Conservation (phyloP, 371 early-diverging fungal species). For the Nosema muscidifuracis region DNA sequence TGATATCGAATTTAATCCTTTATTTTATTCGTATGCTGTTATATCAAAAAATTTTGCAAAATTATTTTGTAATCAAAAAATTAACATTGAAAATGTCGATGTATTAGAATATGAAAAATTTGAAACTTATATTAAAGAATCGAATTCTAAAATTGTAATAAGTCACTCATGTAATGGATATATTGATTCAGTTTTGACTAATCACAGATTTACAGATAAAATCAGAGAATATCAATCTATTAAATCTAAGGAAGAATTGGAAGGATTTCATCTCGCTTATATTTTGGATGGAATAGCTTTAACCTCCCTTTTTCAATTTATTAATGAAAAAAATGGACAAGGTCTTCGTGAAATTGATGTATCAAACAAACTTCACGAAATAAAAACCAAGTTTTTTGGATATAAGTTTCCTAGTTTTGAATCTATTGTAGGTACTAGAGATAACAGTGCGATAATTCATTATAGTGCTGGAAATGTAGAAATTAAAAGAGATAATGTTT, state of each 20-base stretch:
- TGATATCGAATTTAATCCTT: conserved; percentile 89
- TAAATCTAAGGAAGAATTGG: conserved; percentile 79
- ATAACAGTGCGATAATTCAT: conserved; percentile 95
- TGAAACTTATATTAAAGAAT: conserved; percentile 22
- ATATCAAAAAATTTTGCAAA: conserved; percentile 67
- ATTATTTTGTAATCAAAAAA: conserved; percentile 74
- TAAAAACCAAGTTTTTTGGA: conserved; percentile 64
- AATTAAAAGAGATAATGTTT: conserved; percentile 69
- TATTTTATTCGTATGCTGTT: conserved; percentile 82
- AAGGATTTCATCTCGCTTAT: conserved; percentile 84
- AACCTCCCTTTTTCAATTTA: conserved; percentile 79
- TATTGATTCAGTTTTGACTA: conserved; percentile 9
- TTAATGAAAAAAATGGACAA: conserved; percentile 72
- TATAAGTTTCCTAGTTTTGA: conserved; percentile 79
- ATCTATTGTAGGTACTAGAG: conserved; percentile 84
- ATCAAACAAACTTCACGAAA: conserved; percentile 69
- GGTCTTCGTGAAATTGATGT: conserved; percentile 70
- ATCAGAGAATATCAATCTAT: conserved; percentile 24
- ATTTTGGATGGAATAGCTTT: conserved; percentile 83
- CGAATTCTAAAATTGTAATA: conserved; percentile 20
- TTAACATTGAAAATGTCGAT: conserved; percentile 64
- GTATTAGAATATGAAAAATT: conserved; percentile 51
- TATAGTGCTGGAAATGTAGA: conserved; percentile 76
- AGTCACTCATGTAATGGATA: conserved; percentile 66
- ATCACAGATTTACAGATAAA: conserved; percentile 20